phyloP scores from a whole-genome alignment of 306 rosid genomes.

The Spatholobus suberectus region DNA sequence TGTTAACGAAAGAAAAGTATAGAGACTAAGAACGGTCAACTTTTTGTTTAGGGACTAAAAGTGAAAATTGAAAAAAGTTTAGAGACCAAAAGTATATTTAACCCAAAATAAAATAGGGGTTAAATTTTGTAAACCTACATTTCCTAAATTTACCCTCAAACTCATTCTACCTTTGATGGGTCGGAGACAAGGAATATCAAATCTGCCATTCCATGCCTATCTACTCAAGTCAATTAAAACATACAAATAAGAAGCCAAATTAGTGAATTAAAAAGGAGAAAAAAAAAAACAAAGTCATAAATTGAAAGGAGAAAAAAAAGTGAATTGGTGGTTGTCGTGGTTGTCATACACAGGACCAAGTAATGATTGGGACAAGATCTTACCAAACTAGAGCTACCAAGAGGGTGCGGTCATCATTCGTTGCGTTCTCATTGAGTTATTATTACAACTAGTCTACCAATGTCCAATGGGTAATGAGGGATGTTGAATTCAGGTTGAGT shows the following conservation, averaged over 20 bases:
- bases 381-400: conserved; percentile 48
- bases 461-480: conserved; percentile 6
- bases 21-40: too few species aligned
- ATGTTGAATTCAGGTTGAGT: conserved; percentile 23
- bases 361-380: conserved; percentile 57
- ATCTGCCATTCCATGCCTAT: too few species aligned
- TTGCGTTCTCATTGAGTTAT: conserved; percentile 42
- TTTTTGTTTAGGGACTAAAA: too few species aligned
- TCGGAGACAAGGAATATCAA: too few species aligned
- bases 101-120: too few species aligned
- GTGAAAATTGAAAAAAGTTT: too few species aligned
- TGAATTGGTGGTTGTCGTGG: conserved; percentile 36
- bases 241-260: not conserved
- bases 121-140: too few species aligned
- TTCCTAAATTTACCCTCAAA: too few species aligned
- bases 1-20: too few species aligned
- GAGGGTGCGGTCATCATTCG: conserved; percentile 29
- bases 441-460: conserved; percentile 21
- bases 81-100: too few species aligned
- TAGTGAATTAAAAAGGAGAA: not conserved
- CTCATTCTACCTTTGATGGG: too few species aligned
- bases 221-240: not conserved
- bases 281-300: not conserved
- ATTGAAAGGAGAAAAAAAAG: not conserved
- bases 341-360: conserved; percentile 21